Evolutionary conservation across 2,329 filamentous ascomycete species (phyloP), one percentile per base, ranked within the genome.

Genomic region (Fusarium sp.): DNA sequence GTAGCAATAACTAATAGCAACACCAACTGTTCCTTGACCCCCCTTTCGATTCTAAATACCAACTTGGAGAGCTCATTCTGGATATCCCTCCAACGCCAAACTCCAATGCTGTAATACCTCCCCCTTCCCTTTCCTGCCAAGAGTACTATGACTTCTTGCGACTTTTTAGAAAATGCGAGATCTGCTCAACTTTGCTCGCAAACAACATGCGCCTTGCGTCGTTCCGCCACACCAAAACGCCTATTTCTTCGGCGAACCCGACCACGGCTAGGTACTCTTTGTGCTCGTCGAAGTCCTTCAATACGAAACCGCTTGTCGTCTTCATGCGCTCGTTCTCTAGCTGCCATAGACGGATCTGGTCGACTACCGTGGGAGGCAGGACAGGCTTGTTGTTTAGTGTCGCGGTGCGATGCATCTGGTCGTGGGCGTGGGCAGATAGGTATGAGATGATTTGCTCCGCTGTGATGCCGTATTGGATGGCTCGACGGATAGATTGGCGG

Each of bases 331-430:
- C 96, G 69, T 95, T 94, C 80, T 99, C 96, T 53, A 98, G 90
- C 83, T 99, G 95, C 96, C 96, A 99, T 21, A 99, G 88, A 4
- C 94, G 88, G 75, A 99, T 98, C 83, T 99, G 96, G 80, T 99
- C 96, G 68, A 98, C 93, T 18, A 99, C 96, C 0, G 97, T 98
- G 1, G 96, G 94, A 2, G 97, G 96, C 3, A 99, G 86, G 18
- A 97, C 88, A 3, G 94, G 92, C 66, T 85, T 85, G 74, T 87
- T 87, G 64, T 86, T 74, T 47, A 84, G 70, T 26, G 84, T 81
- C 8, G 88, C 86, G 42, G 88, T 85, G 66, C 92, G 91, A 73
- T 92, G 90, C 88, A 99, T 93, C 79, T 98, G 93, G 43, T 97
- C 94, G 81, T 99, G 96, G 1, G 96, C 96, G 80, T 99, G 95